Base-by-base conservation (phyloP, 2,329 filamentous ascomycete species). In the Cercospora sp. region DNA sequence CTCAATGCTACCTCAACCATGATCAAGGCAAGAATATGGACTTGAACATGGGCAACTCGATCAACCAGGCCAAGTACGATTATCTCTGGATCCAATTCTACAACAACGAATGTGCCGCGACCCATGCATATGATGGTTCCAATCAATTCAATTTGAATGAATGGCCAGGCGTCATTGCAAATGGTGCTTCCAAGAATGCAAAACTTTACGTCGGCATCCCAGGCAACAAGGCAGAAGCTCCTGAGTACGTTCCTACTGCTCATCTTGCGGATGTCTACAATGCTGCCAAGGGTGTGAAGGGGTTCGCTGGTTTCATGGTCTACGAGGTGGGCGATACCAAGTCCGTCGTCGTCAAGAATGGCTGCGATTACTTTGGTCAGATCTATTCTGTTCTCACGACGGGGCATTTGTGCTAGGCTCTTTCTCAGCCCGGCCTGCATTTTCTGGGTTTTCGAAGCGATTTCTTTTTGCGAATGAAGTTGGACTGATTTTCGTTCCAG, bases 301-400 rank as follows among this genome's bases (percentile, higher is more conserved):
- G 75, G 1, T 87, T 87, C 70, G 85, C 84, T 55, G 86, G 86
- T 77, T 79, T 86, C 28, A 87, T 87, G 85, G 74, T 88, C 5
- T 87, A 84, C 82, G 85, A 87, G 61, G 84, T 84, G 4, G 84
- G 82, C 3, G 77, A 79, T 4, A 57, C 51, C 1, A 57, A 57
- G 24, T 57, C 51, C 8, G 51, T 57, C 13, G 51, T 57, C 51
- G 51, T 57, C 10, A 30, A 57, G 51, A 57, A 57, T n/a, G 51
- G 51, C 21, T 57, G 51, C 28, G 51, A 57, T 57, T 57, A 57
- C 12, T 57, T 57, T 57, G 51, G 51, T n/a, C 51, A 57, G 51
- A 57, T 57, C 12, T 57, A 57, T 5, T 57, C 51, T 8, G 51
- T 57, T 13, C 51, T 57, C 51, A 57, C 51, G 10, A 57, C 51